phyloP scores from a whole-genome alignment of 257 asterid genomes.

The Penstemon newberryi region DNA sequence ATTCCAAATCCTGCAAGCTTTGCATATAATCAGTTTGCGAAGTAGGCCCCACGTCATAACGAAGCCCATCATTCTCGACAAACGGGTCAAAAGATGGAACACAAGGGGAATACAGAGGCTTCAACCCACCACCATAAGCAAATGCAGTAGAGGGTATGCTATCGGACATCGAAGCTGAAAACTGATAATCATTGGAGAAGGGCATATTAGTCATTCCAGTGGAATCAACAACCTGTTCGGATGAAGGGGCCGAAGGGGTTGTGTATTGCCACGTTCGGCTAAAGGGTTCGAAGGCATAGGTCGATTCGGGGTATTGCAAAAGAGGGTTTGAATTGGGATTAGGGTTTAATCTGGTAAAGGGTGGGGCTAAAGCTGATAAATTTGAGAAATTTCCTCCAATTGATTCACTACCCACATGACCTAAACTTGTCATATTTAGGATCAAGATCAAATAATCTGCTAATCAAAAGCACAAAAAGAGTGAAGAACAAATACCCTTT shows the following conservation, averaged over 20 bases:
- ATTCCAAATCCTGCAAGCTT: conserved; percentile 60
- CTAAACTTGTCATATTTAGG: conserved; percentile 24
- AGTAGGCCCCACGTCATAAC: conserved; percentile 38
- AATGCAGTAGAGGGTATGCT: background rate
- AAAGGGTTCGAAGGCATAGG: conserved; percentile 39
- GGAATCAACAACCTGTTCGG: conserved; percentile 48
- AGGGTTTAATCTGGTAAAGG: conserved; percentile 72
- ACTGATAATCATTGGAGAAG: conserved; percentile 38
- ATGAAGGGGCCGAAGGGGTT: conserved; percentile 46
- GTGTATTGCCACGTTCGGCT: conserved; percentile 56
- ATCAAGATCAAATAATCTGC: conserved; percentile 31
- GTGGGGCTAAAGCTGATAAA: conserved; percentile 94
- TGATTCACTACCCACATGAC: conserved; percentile 36
- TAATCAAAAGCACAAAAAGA: conserved; percentile 33
- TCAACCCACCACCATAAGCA: conserved; percentile 34
- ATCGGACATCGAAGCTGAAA: conserved; percentile 38
- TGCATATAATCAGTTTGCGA: conserved; percentile 59
- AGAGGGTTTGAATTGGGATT: conserved; percentile 36
- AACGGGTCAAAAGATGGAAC: conserved; percentile 40
- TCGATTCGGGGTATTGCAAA: conserved; percentile 46
- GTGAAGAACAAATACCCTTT: background rate
- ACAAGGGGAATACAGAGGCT: conserved; percentile 50
- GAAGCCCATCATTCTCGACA: conserved; percentile 38
- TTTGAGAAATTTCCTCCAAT: conserved; percentile 62
- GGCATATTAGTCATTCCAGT: conserved; percentile 40